Base-by-base conservation (phyloP, 2,329 filamentous ascomycete species). In the Cercospora zeae-maydis region DNA sequence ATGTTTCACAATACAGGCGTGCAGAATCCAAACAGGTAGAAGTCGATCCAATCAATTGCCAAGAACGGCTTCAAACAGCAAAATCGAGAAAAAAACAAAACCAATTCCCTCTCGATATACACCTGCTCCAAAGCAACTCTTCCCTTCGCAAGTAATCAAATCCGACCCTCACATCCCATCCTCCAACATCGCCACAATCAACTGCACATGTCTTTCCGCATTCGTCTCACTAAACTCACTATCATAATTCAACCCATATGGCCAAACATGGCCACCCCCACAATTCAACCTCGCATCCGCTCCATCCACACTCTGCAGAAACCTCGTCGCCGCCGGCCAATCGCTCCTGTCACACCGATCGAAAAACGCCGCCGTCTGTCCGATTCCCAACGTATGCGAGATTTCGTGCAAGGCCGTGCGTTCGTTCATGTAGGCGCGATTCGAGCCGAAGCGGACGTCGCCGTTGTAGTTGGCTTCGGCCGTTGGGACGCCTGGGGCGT, bases 391-490 rank as follows among this genome's bases (percentile, higher is more conserved):
- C 14, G 53, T 56, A n/a, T 56, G 53, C 1, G 53, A 2, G 4
- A 56, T 30, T 19, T 66, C 64, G 58, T 66, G 64, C 21, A 66
- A 30, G 5, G 64, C 64, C 1, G 59, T 62, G 9, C 64, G 55
- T 42, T 66, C 64, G 14, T 37, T 60, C 51, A 64, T 63, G 62
- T 59, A 64, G 19, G 30, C 51, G 13, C 58, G 37, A 34, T 66
- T 57, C 30, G 62, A 54, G 39, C 64, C 64, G 52, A 66, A 66
- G 57, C 64, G 64, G 8, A 66, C 49, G 55, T 61, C 56, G 55
- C 64, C 64, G 59, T 62, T 64, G 64, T 62, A 66, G 52, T 62
- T 66, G 30, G 58, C 64, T 19, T 67, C 63, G 16, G 59, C 66
- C 31, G 62, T 62, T 2, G 16, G 33, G 19, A 67, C 59, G 37